Evolutionary conservation across 2,329 filamentous ascomycete species (phyloP), one percentile per base, ranked within the genome.

Genomic region (Alternaria arborescens): DNA sequence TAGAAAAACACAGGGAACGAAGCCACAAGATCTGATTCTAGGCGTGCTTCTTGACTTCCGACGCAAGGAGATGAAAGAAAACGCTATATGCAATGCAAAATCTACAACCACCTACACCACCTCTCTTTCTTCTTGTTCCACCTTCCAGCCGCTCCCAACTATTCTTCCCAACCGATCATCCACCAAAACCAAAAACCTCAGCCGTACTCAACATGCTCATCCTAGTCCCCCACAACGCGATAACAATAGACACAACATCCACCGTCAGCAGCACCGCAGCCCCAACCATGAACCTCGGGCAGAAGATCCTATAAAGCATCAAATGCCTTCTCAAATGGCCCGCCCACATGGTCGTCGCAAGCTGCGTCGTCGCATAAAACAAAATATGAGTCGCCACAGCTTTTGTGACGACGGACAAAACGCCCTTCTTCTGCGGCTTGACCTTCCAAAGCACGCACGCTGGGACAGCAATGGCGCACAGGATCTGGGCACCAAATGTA

Each of bases 271-370:
- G 77, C 51, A 91, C 85, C 4, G 86, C 80, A 0, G 88, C 89
- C 0, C 90, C 93, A 76, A 92, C 86, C 90, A 99, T 92, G 81
- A 94, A 99, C 28, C 94, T 83, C 47, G 95, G 95, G 80, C 87
- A 90, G 74, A 99, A 99, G 43, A 99, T 93, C 42, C 95, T 87
- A 80, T 95, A 99, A 30, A 99, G 85, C 95, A 99, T 99, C 65
- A 99, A 84, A 82, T 99, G 95, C 52, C 95, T 86, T 55, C 95
- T 85, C 72, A 99, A 81, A 81, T 93, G 89, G 1, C 92, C 94
- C 0, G 94, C 92, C 90, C 94, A 97, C 77, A 91, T 88, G 70
- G 95, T 96, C 5, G 94, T 97, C 0, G 93, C 92, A 22, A 97
- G 80, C 28, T 90, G 90, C 74, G 97, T 87, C 8, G 91, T 90